Conservation (phyloP, 805 yeast species). For the Metschnikowia hibisci region DNA sequence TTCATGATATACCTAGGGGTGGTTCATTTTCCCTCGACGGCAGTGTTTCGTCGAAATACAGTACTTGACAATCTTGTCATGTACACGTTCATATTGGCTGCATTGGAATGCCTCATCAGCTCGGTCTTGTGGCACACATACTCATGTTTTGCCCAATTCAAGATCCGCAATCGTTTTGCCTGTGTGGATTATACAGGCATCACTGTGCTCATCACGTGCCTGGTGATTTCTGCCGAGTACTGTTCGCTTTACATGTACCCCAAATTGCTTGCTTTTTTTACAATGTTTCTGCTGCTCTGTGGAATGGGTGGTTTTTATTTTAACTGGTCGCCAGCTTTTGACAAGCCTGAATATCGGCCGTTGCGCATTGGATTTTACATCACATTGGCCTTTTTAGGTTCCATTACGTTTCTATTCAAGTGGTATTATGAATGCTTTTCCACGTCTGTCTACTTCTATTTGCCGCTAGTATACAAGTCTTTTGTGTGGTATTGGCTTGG, state of each 20-base stretch:
- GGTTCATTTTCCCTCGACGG: slow-evolving; percentile 61
- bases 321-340: slow-evolving; percentile 93
- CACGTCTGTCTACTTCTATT: slow-evolving; percentile 50
- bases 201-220: slow-evolving; percentile 82
- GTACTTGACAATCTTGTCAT: slow-evolving; percentile 49
- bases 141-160: slow-evolving; percentile 64
- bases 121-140: slow-evolving; percentile 92
- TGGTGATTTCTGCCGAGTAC: slow-evolving; percentile 83
- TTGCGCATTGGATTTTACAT: slow-evolving; percentile 77
- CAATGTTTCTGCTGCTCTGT: slow-evolving; percentile 57
- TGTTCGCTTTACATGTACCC: slow-evolving; percentile 66
- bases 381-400: slow-evolving; percentile 73
- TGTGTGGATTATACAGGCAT: slow-evolving; percentile 96
- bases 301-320: slow-evolving; percentile 71
- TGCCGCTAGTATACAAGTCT: slow-evolving; percentile 66
- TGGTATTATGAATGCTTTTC: slow-evolving; percentile 52
- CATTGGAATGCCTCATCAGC: slow-evolving; percentile 70
- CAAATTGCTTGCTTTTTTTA: slow-evolving; percentile 43
- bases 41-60: slow-evolving; percentile 40
- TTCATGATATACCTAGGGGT: slow-evolving; percentile 53
- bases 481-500: slow-evolving; percentile 75
- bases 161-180: slow-evolving; percentile 69
- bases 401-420: slow-evolving; percentile 56
- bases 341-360: slow-evolving; percentile 78
- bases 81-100: slow-evolving; percentile 64